phyloP scores from a whole-genome alignment of 1,284 basidiomycete species.

The Xanthoconium separans region DNA sequence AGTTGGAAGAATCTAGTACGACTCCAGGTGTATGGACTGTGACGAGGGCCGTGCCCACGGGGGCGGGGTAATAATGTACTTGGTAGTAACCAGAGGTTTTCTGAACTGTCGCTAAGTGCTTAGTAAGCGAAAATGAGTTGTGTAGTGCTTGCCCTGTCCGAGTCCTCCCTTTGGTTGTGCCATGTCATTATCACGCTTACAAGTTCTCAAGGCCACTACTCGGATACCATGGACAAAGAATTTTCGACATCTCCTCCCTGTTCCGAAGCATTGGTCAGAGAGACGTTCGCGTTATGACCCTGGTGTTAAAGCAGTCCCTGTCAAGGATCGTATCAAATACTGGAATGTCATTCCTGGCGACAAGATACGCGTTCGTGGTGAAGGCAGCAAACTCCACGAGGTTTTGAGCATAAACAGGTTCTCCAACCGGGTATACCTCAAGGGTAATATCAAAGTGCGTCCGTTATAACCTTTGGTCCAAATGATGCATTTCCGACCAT shows the following conservation, averaged over 20 bases:
- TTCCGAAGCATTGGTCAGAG: slow-evolving; percentile 45
- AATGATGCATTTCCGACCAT: slow-evolving; percentile 1
- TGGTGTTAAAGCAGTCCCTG: slow-evolving; percentile 50
- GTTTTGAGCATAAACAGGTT: slow-evolving; percentile 71
- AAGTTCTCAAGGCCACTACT: slow-evolving; percentile 48
- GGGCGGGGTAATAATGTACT: slow-evolving; percentile 18
- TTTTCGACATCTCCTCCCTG: slow-evolving; percentile 60
- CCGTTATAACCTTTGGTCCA: background rate
- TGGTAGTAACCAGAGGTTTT: background rate
- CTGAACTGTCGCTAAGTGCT: slow-evolving; percentile 9
- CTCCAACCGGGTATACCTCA: slow-evolving; percentile 69
- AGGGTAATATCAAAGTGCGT: slow-evolving; percentile 50
- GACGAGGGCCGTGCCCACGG: slow-evolving; percentile 22
- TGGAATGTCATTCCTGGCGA: slow-evolving; percentile 89
- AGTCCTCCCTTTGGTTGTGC: background rate
- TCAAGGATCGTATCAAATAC: slow-evolving; percentile 72
- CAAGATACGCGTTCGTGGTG: slow-evolving; percentile 66
- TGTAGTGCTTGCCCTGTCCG: background rate
- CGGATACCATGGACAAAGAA: slow-evolving; percentile 57
- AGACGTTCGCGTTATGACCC: slow-evolving; percentile 35
- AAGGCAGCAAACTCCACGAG: slow-evolving; percentile 60
- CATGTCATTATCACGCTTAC: slow-evolving; percentile 40
- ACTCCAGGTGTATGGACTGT: slow-evolving; percentile 44
- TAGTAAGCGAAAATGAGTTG: slow-evolving; percentile 18
- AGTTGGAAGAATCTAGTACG: slow-evolving; percentile 69